Base-by-base conservation (phyloP, 148 eudicot species). In the Chenopodium album region DNA sequence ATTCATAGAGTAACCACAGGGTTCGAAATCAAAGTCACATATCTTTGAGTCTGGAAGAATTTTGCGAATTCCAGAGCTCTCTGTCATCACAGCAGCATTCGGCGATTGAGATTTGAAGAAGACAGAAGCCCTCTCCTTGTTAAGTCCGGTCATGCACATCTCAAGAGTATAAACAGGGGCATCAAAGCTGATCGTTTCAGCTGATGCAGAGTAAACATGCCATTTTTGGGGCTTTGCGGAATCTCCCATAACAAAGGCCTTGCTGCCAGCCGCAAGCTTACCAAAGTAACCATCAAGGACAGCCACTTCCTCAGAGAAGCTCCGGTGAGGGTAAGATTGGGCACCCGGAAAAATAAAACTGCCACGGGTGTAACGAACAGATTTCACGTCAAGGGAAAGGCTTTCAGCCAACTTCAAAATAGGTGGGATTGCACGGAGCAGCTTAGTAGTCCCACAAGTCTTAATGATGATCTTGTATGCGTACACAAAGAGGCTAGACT, bases 1-100 rank as follows among this genome's bases (percentile, higher is more conserved):
- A 62, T 94, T 94, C 98, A 94, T 94, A 63, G 98, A 94, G 74
- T 94, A 94, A 1, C 98, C 98, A 83, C 98, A 94, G 5, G 98
- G 98, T n/a, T 94, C 97, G 50, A 94, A 94, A 73, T 92, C 93
- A 75, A 94, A 94, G 82, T 94, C 98, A 28, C 98, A 91, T 9
- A 94, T 92, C 8, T 82, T 16, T 0, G 98, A 94, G 9, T 90
- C 75, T 0, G 98, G 98, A 41, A 94, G 93, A 64, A 94, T 94
- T 47, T 92, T 90, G 37, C 94, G 85, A 80, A 94, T 92, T 26
- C 98, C 97, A 50, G 98, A 94, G 14, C 68, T 64, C 1, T 82
- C 64, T 0, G 98, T 94, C 98, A 92, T 92, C 14, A 67, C 79
- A 44, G 87, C 84, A 41, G 93, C 97, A 19, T 92, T 88, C 32